Conservation (phyloP, 2,329 filamentous ascomycete genomes). For the Aspergillus fumigatiaffinis region DNA sequence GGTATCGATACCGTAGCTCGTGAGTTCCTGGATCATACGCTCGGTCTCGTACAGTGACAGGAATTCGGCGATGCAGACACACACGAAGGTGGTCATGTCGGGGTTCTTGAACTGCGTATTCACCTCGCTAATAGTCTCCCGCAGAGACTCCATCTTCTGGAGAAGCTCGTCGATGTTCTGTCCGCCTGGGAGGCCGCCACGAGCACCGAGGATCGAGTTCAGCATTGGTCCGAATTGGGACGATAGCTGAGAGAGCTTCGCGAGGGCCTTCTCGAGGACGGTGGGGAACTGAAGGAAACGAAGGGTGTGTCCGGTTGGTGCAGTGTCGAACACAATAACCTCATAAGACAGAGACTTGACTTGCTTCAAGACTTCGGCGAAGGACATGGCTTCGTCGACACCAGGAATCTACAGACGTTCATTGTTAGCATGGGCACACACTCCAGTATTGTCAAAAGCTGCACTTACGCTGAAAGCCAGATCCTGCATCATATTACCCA, state of each 20-base stretch:
- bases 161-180: constrained; percentile 89
- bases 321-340: constrained; percentile 98
- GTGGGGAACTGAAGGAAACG: constrained; percentile 98
- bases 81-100: constrained; percentile 92
- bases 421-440: background rate
- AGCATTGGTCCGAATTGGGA: constrained; percentile 93
- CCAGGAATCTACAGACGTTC: constrained; percentile 70
- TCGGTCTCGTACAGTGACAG: constrained; percentile 96
- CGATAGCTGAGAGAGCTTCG: constrained; percentile 91
- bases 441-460: background rate
- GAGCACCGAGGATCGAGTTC: constrained; percentile 81
- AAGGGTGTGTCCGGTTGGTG: constrained; percentile 94
- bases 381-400: constrained; percentile 99
- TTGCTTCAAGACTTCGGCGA: constrained; percentile 97
- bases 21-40: constrained; percentile 98
- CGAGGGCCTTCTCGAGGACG: constrained; percentile 96
- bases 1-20: constrained; percentile 89
- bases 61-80: constrained; percentile 98
- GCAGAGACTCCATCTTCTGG: constrained; percentile 88
- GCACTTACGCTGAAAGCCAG: constrained; percentile 77
- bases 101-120: constrained; percentile 98
- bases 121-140: constrained; percentile 90
- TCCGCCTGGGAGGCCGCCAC: constrained; percentile 79
- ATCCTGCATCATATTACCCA: constrained; percentile 98
- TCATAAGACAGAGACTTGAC: constrained; percentile 99